Base-by-base conservation (phyloP, 257 asterid genomes). In the Salvia splendens region DNA sequence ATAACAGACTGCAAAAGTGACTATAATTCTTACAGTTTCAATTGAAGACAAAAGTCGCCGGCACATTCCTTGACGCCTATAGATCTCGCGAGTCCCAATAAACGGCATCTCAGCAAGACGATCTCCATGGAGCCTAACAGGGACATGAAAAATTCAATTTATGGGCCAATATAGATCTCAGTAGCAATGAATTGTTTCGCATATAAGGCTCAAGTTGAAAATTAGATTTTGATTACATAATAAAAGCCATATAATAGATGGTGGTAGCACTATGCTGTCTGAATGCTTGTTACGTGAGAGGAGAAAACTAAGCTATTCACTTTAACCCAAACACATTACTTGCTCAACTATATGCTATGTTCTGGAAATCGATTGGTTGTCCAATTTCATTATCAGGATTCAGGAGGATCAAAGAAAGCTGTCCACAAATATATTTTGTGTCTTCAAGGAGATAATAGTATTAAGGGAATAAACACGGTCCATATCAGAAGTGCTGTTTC, bases 61-160 rank as follows among this genome's bases (percentile, higher is more conserved):
- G 82, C 99, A 91, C 97, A 91, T 91, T 77, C 99, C 99, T 74
- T 94, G 99, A 65, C 93, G 96, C 80, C 99, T 85, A 79, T 91
- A 91, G 67, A 84, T 83, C 64, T 78, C 81, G 51, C 99, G 95
- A 32, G 97, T 91, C 58, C 91, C 99, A 47, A 94, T 88, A 75
- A 91, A 94, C 61, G 99, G 99, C 97, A 94, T 94, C 87, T 94
- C 99, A 65, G 96, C 99, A 64, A 94, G 88, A 76, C 79, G 82
- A 38, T 82, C 85, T 47, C 97, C 99, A 75, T 83, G 97, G 63
- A 92, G 80, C 87, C 98, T 91, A 79, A 30, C 35, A 65, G 65
- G 54, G 48, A 57, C 56, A 67, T 12, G 45, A 59, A 36, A 77
- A 65, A 63, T 59, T 48, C 16, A 57, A 71, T 54, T 43, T 7